These are phyloP conservation scores for Penicillium sp. DNA, from an alignment of 2,329 filamentous ascomycete species.

Conservation along the genomic window DNA sequence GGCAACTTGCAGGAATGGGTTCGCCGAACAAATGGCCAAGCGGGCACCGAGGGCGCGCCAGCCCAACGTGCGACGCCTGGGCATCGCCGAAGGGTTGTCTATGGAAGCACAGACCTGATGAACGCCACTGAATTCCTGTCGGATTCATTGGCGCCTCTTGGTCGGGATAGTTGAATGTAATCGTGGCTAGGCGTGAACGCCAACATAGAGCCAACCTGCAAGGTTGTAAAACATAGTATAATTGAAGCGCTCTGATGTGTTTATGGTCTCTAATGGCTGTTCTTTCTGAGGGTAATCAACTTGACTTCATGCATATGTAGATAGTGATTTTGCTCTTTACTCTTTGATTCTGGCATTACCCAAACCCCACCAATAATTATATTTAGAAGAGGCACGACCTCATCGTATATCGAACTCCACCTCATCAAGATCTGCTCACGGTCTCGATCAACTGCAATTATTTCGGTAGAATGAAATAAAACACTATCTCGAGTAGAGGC, in stretches of 20 bases:
- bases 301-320: background rate
- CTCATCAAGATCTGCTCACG: background rate
- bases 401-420: background rate
- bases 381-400: background rate
- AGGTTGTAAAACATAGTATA: conserved; percentile 24
- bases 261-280: background rate
- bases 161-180: conserved; percentile 50
- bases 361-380: background rate
- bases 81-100: conserved; percentile 77
- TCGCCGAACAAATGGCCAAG: conserved; percentile 62
- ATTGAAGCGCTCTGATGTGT: conserved; percentile 9
- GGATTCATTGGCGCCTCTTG: conserved; percentile 57
- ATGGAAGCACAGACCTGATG: conserved; percentile 80
- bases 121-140: conserved; percentile 61
- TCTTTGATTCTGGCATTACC: background rate
- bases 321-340: background rate
- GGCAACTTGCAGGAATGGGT: conserved; percentile 98
- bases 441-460: background rate
- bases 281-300: background rate
- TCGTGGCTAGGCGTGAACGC: conserved; percentile 1
- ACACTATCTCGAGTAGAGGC: background rate
- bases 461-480: background rate
- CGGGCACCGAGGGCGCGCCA: conserved; percentile 49
- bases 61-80: conserved; percentile 39
- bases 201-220: conserved; percentile 1